Conservation (phyloP, 495 filamentous ascomycete genomes). For the Pseudotulostoma volvatum region DNA sequence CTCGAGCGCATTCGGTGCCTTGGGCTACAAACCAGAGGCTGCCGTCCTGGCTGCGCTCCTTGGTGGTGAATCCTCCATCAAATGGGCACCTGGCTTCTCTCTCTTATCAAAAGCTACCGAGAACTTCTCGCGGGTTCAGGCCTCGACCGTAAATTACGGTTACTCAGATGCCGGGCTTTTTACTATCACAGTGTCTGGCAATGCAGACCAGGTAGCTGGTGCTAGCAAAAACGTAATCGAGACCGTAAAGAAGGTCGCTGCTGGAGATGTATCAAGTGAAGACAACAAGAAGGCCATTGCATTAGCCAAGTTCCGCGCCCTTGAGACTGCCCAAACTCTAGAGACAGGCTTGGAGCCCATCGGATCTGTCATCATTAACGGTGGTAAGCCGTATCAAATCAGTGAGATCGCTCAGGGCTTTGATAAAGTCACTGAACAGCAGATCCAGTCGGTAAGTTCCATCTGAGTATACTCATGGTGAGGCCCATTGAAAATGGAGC, state of each 20-base stretch:
- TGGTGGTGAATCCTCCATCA: slow-evolving; percentile 78
- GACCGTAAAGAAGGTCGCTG: slow-evolving; percentile 60
- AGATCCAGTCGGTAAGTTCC: slow-evolving; percentile 69
- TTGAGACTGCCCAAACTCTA: slow-evolving; percentile 66
- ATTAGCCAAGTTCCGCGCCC: slow-evolving; percentile 80
- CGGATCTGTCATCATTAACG: slow-evolving; percentile 62
- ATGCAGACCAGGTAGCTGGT: slow-evolving; percentile 48
- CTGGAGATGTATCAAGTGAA: slow-evolving; percentile 60
- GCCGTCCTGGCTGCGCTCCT: slow-evolving; percentile 79
- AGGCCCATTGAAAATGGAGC: slow-evolving; percentile 7
- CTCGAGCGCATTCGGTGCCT: slow-evolving; percentile 51
- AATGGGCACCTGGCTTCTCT: slow-evolving; percentile 89
- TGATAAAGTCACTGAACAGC: slow-evolving; percentile 62
- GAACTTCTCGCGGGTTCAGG: slow-evolving; percentile 44
- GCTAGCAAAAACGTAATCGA: slow-evolving; percentile 50
- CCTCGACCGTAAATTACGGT: slow-evolving; percentile 54
- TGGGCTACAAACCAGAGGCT: slow-evolving; percentile 73
- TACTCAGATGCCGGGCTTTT: slow-evolving; percentile 95
- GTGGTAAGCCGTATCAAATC: slow-evolving; percentile 72
- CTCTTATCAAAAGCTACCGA: slow-evolving; percentile 64
- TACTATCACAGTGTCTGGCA: slow-evolving; percentile 58
- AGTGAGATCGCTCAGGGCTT: slow-evolving; percentile 64
- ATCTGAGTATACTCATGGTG: slow-evolving; percentile 1
- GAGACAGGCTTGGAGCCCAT: slow-evolving; percentile 50
- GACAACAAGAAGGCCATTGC: slow-evolving; percentile 82